Base-by-base conservation (phyloP, 148 eudicot species). In the Limonium bicolor region DNA sequence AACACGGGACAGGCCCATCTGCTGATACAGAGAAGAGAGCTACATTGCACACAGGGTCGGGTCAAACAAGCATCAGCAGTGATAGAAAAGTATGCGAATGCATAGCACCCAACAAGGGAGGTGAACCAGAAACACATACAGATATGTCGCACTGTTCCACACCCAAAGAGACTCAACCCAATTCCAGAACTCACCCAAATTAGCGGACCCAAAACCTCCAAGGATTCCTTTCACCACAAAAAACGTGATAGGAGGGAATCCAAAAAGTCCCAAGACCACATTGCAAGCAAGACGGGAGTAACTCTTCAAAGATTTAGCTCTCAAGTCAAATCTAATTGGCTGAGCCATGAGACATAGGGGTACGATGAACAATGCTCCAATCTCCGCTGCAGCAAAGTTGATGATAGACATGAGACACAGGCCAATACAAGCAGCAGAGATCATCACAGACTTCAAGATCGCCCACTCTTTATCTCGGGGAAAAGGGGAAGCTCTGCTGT, bases 71-170 rank as follows among this genome's bases (percentile, higher is more conserved):
- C 27, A 33, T 77, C 64, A 81, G 48, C 70, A 72, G 14, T 60
- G 75, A 61, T 76, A 78, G 31, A 85, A 55, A 29, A 85, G 59
- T 36, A 73, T 69, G 58, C 68, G 75, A 59, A 60, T 53, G 61
- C 88, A 84, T 34, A 90, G 54, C 38, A 69, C 82, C 99, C 95
- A 84, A 55, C 95, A 84, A 27, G 99, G 95, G 54, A 84, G 79
- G 66, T 90, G 93, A 49, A 81, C 82, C 78, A 85, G 66, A 48
- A 72, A 50, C 14, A 78, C 37, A 35, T 68, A 78, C 0, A 90
- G 55, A 48, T 90, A 90, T 3, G 95, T 90, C 17, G 95, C 99
- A 57, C 99, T 90, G 48, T 66, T 85, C 95, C 95, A 73, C 25
- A 55, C 58, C 99, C 95, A 78, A 23, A 90, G 70, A 35, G 82